Percentiles rank a stretch among this genome's conserved stretches.
Conservation (phyloP, 1,284 basidiomycete species). For the Tremellales sp. region DNA sequence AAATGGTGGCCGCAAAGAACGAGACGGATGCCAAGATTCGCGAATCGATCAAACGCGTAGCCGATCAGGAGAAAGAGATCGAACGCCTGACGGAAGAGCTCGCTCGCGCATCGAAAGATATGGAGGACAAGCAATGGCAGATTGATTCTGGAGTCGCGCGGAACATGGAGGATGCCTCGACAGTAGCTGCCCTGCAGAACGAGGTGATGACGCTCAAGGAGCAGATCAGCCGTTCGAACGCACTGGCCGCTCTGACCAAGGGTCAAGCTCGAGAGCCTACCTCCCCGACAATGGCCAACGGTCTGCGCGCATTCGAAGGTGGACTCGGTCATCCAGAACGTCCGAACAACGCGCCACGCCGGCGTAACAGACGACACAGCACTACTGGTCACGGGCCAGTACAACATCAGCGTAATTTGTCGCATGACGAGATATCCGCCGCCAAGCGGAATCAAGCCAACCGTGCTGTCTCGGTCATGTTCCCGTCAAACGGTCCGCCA, state of each 20-base stretch:
- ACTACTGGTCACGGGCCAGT: conserved; percentile 29
- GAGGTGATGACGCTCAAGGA: conserved; percentile 90
- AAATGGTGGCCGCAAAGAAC: conserved; percentile 69
- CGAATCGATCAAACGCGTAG: conserved; percentile 64
- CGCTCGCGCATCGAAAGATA: conserved; percentile 52
- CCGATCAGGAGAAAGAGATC: conserved; percentile 81
- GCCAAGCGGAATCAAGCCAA: conserved; percentile 72
- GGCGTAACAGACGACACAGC: conserved; percentile 53
- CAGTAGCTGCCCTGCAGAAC: conserved; percentile 81
- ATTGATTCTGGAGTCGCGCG: conserved; percentile 52
- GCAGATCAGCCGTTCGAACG: conserved; percentile 90
- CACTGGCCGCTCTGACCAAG: conserved; percentile 75
- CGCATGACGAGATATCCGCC: conserved; percentile 70
- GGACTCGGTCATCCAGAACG: conserved; percentile 58
- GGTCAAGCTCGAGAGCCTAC: conserved; percentile 56
- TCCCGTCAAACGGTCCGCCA: conserved; percentile 65
- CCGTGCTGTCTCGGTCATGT: conserved; percentile 86
- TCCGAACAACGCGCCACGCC: conserved; percentile 53
- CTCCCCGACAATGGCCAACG: conserved; percentile 61
- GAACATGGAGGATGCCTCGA: conserved; percentile 72
- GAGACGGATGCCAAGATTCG: conserved; percentile 79
- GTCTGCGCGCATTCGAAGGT: conserved; percentile 43
- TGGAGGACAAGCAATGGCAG: conserved; percentile 73
- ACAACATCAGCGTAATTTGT: conserved; percentile 61
- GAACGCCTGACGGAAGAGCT: conserved; percentile 75